Conservation (phyloP, 768 basidiomycete species). For the Leccinum arenicola region DNA sequence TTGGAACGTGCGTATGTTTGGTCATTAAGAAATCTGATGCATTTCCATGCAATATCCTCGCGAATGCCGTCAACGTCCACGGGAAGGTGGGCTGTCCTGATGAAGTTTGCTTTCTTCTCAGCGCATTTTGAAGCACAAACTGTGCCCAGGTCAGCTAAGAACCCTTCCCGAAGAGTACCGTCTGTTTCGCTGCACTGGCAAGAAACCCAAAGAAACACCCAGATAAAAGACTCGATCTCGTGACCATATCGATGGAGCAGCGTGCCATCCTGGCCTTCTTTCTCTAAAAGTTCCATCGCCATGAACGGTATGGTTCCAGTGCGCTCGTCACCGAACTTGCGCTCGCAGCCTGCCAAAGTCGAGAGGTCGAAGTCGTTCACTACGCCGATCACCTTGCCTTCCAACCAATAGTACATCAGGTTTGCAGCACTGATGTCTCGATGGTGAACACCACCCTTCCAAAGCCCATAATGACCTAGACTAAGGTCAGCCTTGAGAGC, state of each 20-base stretch:
- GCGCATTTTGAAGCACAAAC: not conserved
- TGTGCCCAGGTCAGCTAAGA: not conserved
- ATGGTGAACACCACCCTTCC: constrained; percentile 7
- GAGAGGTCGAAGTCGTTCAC: constrained; percentile 16
- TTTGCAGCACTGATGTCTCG: constrained; percentile 14
- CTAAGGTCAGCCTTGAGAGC: not conserved
- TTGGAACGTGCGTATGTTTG: no score
- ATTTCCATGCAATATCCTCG: no score
- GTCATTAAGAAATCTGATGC: no score
- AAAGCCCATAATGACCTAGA: constrained; percentile 11
- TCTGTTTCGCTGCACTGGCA: not conserved
- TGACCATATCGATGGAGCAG: not conserved
- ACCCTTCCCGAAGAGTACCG: not conserved
- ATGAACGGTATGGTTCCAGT: constrained; percentile 19
- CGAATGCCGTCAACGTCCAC: no score
- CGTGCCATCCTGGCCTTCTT: not conserved
- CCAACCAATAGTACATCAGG: constrained; percentile 9
- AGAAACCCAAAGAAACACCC: not conserved
- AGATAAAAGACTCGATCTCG: constrained; percentile 2
- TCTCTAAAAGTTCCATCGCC: constrained; percentile 4
- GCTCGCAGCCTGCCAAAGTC: not conserved
- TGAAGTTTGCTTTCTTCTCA: not conserved
- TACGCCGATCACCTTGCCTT: constrained; percentile 2
- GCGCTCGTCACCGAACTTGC: not conserved
- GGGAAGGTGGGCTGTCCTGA: not conserved